Percentiles rank a stretch among this genome's conserved stretches.
phyloP scores from a whole-genome alignment of 73 alveolate species.

The Loxodes magnus region DNA sequence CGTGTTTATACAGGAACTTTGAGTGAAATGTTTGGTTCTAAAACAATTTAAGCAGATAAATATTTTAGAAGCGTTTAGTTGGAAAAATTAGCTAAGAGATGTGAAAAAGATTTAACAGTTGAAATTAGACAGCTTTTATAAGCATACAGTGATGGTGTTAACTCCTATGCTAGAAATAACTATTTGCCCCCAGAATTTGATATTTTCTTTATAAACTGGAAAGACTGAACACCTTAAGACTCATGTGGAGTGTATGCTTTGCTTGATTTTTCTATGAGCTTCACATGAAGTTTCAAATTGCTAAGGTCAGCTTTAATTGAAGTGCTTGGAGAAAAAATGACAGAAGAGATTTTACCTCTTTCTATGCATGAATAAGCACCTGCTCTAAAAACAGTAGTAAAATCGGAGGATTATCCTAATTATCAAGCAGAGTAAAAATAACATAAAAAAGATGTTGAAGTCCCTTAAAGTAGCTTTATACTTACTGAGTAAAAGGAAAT shows the following conservation, averaged over 20 bases:
- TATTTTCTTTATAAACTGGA: conserved; percentile 35
- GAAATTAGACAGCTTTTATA: conserved; percentile 32
- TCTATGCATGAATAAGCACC: too few species aligned
- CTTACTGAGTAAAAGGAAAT: too few species aligned
- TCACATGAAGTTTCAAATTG: too few species aligned
- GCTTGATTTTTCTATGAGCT: too few species aligned
- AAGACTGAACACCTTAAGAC: conserved; percentile 70
- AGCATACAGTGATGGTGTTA: conserved; percentile 76
- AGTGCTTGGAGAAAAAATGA: too few species aligned
- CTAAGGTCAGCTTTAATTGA: too few species aligned
- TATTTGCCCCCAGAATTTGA: conserved; percentile 70
- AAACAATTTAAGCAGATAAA: conserved; percentile 59
- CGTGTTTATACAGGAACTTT: conserved; percentile 52
- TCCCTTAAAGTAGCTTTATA: too few species aligned
- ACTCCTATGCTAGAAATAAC: conserved; percentile 50
- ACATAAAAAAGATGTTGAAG: too few species aligned
- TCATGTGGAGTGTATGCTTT: conserved; percentile 35
- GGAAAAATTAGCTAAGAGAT: conserved; percentile 44
- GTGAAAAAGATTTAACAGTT: conserved; percentile 27
- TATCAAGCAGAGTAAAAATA: too few species aligned
- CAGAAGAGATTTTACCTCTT: too few species aligned
- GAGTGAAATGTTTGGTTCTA: conserved; percentile 66
- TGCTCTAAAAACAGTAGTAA: too few species aligned
- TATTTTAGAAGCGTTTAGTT: conserved; percentile 66
- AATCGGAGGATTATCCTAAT: too few species aligned